Evolutionary conservation across 495 filamentous ascomycete genomes (phyloP).

Genomic region (Ascobolus immersus): DNA sequence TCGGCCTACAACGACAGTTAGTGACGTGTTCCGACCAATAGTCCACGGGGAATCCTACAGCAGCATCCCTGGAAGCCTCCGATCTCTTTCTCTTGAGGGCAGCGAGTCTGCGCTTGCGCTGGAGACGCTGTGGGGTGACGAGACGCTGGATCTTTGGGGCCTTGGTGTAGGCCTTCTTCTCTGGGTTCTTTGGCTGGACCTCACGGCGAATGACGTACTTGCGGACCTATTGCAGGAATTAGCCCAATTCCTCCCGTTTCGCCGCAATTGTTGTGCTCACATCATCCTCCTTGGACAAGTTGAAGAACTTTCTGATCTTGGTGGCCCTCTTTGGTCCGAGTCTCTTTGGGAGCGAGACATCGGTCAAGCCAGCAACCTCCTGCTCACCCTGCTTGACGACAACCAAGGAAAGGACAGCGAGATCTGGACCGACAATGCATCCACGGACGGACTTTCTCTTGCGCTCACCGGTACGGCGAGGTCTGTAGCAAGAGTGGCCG

Average conservation of each 20-base stretch:
- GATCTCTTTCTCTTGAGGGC: constrained; percentile 91
- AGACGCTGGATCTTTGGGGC: constrained; percentile 97
- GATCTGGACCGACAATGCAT: constrained; percentile 88
- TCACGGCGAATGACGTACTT: constrained; percentile 99
- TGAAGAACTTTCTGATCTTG: constrained; percentile 97
- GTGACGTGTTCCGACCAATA: constrained; percentile 13
- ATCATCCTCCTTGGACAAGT: constrained; percentile 98
- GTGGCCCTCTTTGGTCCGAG: constrained; percentile 96
- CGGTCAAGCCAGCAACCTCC: constrained; percentile 85
- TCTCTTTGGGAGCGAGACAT: constrained; percentile 89
- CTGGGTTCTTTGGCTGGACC: constrained; percentile 79
- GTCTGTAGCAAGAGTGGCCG: constrained; percentile 92
- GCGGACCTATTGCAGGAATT: constrained; percentile 37
- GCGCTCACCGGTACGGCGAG: constrained; percentile 88
- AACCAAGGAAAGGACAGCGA: constrained; percentile 72
- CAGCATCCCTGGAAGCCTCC: constrained; percentile 91
- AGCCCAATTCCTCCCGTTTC: neutral
- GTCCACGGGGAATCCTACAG: constrained; percentile 36
- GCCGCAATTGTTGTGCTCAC: constrained; percentile 36
- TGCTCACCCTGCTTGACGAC: constrained; percentile 92
- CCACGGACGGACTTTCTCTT: constrained; percentile 96
- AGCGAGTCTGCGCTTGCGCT: constrained; percentile 94
- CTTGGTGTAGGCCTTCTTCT: constrained; percentile 96
- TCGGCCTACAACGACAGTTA: constrained; percentile 38
- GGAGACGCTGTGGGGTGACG: constrained; percentile 95